Evolutionary conservation across 1,139 yeast species (phyloP).

Genomic region (Scheffersomyces segobiensis): DNA sequence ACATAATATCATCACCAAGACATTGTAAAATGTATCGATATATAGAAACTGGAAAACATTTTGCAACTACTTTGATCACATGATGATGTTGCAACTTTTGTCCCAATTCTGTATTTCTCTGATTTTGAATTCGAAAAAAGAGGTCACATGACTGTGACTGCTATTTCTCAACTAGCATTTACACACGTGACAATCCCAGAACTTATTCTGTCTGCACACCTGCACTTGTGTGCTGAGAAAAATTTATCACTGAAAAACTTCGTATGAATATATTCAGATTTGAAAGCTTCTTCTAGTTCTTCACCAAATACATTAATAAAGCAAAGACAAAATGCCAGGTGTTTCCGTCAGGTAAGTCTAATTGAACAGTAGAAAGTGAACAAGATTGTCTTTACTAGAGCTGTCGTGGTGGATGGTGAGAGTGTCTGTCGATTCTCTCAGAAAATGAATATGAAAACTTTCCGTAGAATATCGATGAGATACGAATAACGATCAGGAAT

Average conservation of each 20-base stretch:
- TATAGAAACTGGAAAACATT: background rate
- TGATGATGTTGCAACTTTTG: conserved; percentile 2
- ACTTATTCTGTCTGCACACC: background rate
- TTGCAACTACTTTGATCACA: background rate
- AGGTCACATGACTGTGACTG: background rate
- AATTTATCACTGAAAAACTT: conserved; percentile 11
- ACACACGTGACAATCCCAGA: background rate
- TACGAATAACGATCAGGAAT: background rate
- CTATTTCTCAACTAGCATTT: background rate
- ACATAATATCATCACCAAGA: background rate
- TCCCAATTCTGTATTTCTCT: conserved; percentile 1
- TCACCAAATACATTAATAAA: conserved; percentile 18
- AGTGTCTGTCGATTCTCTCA: conserved; percentile 1
- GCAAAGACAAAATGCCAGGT: conserved; percentile 81
- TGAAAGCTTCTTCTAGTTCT: conserved; percentile 6
- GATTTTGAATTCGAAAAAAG: background rate
- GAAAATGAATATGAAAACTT: background rate
- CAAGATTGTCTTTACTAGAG: conserved; percentile 1
- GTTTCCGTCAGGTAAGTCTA: conserved; percentile 92
- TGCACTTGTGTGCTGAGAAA: conserved; percentile 2
- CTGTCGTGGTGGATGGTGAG: conserved; percentile 37
- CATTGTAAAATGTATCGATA: background rate
- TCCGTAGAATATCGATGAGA: background rate
- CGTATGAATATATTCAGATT: conserved; percentile 4
- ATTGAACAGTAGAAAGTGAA: conserved; percentile 6